Evolutionary conservation across 768 basidiomycete species (phyloP).

Genomic region (Podaxis sp.): DNA sequence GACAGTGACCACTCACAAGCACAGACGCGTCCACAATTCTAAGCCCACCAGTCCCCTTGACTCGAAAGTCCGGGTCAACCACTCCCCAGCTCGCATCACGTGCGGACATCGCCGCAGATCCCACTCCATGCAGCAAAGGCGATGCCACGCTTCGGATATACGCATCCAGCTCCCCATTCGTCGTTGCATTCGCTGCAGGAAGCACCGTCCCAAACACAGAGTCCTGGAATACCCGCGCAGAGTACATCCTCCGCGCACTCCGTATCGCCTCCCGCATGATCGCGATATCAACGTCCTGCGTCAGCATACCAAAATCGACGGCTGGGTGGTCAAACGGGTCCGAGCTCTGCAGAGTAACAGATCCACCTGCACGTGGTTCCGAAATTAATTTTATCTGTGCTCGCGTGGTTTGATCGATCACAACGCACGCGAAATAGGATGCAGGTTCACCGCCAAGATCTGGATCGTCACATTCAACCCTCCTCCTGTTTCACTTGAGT

Average conservation of each 20-base stretch:
- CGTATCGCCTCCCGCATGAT: slow-evolving; percentile 15
- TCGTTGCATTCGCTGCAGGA: neutral
- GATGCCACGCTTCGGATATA: slow-evolving; percentile 22
- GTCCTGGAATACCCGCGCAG: slow-evolving; percentile 3
- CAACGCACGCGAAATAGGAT: slow-evolving; percentile 7
- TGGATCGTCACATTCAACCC: slow-evolving; percentile 2
- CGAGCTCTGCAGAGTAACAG: neutral
- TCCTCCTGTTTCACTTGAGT: neutral
- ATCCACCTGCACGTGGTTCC: slow-evolving; percentile 7
- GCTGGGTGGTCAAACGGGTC: slow-evolving; percentile 13
- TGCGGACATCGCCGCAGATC: slow-evolving; percentile 33
- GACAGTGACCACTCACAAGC: slow-evolving; percentile 24
- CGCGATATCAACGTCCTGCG: slow-evolving; percentile 12
- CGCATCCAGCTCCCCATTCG: slow-evolving; percentile 5
- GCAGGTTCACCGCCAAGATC: slow-evolving; percentile 1
- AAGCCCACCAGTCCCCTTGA: slow-evolving; percentile 34
- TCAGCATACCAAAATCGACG: slow-evolving; percentile 10
- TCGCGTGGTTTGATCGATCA: neutral
- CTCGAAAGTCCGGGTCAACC: slow-evolving; percentile 35
- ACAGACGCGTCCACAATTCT: slow-evolving; percentile 39
- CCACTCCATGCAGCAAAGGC: slow-evolving; percentile 30
- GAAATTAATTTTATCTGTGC: neutral
- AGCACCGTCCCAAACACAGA: slow-evolving; percentile 1
- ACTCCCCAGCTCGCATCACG: slow-evolving; percentile 29
- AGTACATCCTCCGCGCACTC: slow-evolving; percentile 15